Conservation (phyloP, 176 grass and related monocot genomes). For the Canna indica region DNA sequence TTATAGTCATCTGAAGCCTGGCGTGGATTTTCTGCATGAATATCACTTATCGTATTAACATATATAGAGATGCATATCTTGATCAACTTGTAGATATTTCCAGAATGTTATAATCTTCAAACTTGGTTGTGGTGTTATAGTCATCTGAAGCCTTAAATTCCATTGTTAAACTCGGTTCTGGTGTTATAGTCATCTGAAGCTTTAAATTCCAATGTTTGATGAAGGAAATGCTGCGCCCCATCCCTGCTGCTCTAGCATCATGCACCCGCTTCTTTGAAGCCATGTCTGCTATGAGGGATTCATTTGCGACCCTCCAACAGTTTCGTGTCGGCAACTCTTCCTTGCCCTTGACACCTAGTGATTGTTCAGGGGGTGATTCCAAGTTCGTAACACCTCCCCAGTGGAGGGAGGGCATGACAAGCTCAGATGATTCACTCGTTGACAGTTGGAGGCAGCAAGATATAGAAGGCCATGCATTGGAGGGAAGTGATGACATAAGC, state of each 20-base stretch:
- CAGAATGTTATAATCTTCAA: not conserved
- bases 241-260: conserved; percentile 83
- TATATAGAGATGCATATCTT: not conserved
- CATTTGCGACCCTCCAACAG: conserved; percentile 82
- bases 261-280: conserved; percentile 98
- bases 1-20: too few species aligned
- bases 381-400: conserved; percentile 15
- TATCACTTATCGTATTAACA: too few species aligned
- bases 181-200: not conserved
- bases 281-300: conserved; percentile 98
- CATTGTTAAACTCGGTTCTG: too few species aligned
- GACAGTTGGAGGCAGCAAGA: conserved; percentile 46
- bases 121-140: too few species aligned
- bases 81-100: not conserved
- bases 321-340: conserved; percentile 33
- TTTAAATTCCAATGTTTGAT: conserved; percentile 3
- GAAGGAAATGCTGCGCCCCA: conserved; percentile 96
- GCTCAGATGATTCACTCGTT: conserved; percentile 20
- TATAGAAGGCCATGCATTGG: conserved; percentile 25
- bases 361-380: conserved; percentile 35
- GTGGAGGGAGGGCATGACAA: conserved; percentile 27
- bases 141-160: too few species aligned
- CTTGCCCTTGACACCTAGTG: conserved; percentile 32
- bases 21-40: too few species aligned
- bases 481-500: conserved; percentile 19